Conservation (phyloP, 805 yeast genomes). For the Yamadazyma ubonensis region DNA sequence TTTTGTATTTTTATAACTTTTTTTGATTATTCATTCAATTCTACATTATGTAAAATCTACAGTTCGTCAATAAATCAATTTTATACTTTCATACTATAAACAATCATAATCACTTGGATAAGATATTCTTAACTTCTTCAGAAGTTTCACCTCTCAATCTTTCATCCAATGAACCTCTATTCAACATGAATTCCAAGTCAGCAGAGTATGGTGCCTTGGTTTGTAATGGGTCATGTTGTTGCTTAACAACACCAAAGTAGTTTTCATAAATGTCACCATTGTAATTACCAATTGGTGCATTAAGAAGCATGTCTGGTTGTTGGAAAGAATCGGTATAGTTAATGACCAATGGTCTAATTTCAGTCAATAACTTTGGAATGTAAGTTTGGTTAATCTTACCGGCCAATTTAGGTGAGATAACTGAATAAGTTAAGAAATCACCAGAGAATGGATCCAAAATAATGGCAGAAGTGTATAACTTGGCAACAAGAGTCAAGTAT, state of each 20-base stretch:
- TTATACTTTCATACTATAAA: too few species aligned
- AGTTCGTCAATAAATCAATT: neutral
- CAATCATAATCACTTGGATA: conserved; percentile 22
- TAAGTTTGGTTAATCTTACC: conserved; percentile 24
- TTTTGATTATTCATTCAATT: too few species aligned
- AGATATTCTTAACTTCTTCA: conserved; percentile 31
- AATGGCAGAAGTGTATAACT: conserved; percentile 32
- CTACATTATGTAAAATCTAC: too few species aligned
- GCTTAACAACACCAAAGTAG: conserved; percentile 38
- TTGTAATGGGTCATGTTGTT: conserved; percentile 31
- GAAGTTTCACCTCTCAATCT: conserved; percentile 41
- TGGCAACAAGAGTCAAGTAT: conserved; percentile 31
- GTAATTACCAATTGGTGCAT: conserved; percentile 42
- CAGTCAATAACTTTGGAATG: conserved; percentile 33
- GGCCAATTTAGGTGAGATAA: conserved; percentile 31
- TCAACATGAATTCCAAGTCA: conserved; percentile 40
- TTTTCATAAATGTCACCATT: conserved; percentile 46
- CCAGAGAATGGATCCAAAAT: conserved; percentile 36
- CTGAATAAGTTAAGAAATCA: conserved; percentile 37
- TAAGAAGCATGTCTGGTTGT: conserved; percentile 42
- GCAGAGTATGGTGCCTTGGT: conserved; percentile 43
- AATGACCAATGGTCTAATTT: conserved; percentile 40
- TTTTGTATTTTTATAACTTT: too few species aligned
- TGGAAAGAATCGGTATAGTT: conserved; percentile 45
- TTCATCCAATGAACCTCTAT: conserved; percentile 33